phyloP scores from a whole-genome alignment of 2,329 filamentous ascomycete species.

The Penicillium sp. region DNA sequence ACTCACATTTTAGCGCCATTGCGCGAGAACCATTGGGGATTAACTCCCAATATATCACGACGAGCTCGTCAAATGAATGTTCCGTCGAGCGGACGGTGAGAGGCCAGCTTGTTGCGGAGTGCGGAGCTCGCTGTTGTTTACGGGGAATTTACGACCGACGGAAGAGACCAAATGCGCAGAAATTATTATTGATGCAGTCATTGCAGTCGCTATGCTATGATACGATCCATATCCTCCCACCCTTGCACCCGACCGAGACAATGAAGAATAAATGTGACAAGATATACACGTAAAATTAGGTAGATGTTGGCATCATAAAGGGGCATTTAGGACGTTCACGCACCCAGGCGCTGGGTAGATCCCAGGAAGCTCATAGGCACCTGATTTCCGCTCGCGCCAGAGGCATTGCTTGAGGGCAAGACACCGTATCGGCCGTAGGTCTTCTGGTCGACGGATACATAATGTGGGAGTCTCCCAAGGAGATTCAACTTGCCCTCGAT shows the following conservation, averaged over 20 bases:
- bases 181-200: constrained; percentile 23
- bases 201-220: constrained; percentile 22
- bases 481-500: constrained; percentile 87
- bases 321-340: constrained; percentile 49
- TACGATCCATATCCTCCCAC: constrained; percentile 4
- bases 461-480: constrained; percentile 80
- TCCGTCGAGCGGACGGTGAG: constrained; percentile 9
- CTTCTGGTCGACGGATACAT: constrained; percentile 93
- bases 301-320: constrained; percentile 3
- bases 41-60: constrained; percentile 24
- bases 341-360: constrained; percentile 66
- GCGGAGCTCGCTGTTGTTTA: constrained; percentile 23
- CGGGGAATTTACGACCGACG: constrained; percentile 36
- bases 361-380: constrained; percentile 63
- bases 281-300: constrained; percentile 38
- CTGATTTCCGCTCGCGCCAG: constrained; percentile 34
- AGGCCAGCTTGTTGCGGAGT: constrained; percentile 17
- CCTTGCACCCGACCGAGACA: constrained; percentile 5
- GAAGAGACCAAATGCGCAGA: constrained; percentile 36
- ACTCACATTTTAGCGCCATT: constrained; percentile 48
- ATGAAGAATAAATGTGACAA: constrained; percentile 23
- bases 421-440: constrained; percentile 92
- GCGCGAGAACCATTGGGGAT: constrained; percentile 30
- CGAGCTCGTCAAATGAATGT: constrained; percentile 11
- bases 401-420: constrained; percentile 61